phyloP scores from a whole-genome alignment of 306 rosid genomes.

The Sophora flavescens region DNA sequence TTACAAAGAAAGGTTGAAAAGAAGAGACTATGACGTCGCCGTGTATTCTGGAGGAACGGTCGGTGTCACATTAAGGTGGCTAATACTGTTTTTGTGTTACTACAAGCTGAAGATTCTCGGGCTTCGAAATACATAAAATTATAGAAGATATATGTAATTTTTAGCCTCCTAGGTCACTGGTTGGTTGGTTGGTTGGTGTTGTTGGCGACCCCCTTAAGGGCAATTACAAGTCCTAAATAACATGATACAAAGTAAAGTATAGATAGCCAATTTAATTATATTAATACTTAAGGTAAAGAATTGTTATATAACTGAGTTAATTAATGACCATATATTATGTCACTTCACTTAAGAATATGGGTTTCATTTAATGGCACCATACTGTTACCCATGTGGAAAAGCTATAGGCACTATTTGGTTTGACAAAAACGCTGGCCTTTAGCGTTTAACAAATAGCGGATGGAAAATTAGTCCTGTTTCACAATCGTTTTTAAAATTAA shows the following conservation, averaged over 20 bases:
- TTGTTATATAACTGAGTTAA: too few relatives aligned
- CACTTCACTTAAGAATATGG: background rate
- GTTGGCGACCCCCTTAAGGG: too few relatives aligned
- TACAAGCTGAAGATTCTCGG: conserved; percentile 32
- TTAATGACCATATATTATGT: background rate
- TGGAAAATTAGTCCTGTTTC: too few relatives aligned
- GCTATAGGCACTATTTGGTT: background rate
- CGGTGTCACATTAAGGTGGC: conserved; percentile 54
- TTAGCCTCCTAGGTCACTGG: conserved; percentile 35
- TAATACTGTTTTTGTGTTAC: conserved; percentile 45
- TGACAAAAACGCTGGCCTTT: too few relatives aligned
- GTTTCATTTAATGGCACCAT: background rate
- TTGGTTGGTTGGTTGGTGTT: background rate
- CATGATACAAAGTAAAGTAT: too few relatives aligned
- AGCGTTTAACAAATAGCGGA: too few relatives aligned
- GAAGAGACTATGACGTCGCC: conserved; percentile 50
- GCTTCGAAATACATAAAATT: conserved; percentile 26
- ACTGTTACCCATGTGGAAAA: background rate
- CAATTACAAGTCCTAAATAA: background rate
- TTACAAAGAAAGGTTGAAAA: conserved; percentile 56
- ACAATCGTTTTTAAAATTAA: too few relatives aligned
- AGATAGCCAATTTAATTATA: too few relatives aligned
- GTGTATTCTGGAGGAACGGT: conserved; percentile 65
- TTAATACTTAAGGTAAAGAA: background rate
- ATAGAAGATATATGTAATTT: conserved; percentile 30